These are phyloP conservation scores for Allodekkera sacchari DNA, from an alignment of 805 yeast species.

Conservation along the genomic window DNA sequence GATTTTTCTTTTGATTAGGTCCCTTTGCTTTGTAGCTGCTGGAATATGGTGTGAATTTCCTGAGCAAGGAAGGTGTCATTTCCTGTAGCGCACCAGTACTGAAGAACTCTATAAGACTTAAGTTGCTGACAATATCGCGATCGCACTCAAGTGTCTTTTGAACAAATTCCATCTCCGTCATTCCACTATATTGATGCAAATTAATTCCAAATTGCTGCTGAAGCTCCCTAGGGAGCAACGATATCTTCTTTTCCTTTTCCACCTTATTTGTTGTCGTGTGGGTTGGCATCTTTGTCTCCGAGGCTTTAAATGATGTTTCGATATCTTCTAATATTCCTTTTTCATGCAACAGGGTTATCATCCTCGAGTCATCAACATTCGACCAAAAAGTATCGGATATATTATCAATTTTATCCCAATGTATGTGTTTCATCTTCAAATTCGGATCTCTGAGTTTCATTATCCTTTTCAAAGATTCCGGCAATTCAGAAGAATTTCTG, in stretches of 20 bases:
- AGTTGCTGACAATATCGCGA: constrained; percentile 39
- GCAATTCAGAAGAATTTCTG: not conserved
- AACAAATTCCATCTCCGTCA: constrained; percentile 48
- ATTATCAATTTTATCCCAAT: constrained; percentile 69
- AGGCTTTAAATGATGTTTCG: constrained; percentile 47
- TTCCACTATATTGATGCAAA: constrained; percentile 50
- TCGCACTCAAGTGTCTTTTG: constrained; percentile 54
- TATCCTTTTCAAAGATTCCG: not conserved
- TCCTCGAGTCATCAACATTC: constrained; percentile 32
- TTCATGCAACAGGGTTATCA: constrained; percentile 41
- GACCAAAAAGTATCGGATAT: constrained; percentile 58
- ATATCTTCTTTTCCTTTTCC: constrained; percentile 35
- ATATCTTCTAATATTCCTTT: constrained; percentile 61
- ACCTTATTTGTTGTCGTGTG: constrained; percentile 25
- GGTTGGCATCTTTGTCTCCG: constrained; percentile 17
- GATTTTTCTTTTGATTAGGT: constrained; percentile 38
- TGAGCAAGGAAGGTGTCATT: constrained; percentile 45
- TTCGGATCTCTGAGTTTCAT: constrained; percentile 13
- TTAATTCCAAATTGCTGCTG: constrained; percentile 79
- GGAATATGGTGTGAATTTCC: constrained; percentile 57
- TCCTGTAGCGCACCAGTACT: constrained; percentile 57
- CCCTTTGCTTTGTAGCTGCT: constrained; percentile 33
- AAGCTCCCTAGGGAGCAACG: constrained; percentile 59
- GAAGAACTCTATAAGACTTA: constrained; percentile 61
- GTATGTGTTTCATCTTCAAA: constrained; percentile 61